Evolutionary conservation across 2,329 filamentous ascomycete species (phyloP).

Genomic region (Cladorrhinum sp.): DNA sequence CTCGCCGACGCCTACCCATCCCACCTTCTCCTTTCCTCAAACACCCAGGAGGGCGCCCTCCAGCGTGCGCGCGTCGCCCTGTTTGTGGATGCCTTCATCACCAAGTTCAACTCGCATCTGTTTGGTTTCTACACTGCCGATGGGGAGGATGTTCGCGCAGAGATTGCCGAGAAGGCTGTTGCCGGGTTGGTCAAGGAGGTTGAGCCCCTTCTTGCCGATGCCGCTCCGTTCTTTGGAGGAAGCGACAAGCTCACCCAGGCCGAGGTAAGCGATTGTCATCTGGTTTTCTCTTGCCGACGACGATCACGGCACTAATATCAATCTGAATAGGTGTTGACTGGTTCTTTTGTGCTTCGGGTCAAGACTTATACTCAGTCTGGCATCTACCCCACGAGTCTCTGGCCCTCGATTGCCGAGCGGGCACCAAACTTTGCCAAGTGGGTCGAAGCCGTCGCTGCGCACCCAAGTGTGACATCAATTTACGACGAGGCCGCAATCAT

Average conservation of each 20-base stretch:
- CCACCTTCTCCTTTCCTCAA: constrained; percentile 58
- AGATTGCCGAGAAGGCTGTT: constrained; percentile 49
- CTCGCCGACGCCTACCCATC: constrained; percentile 66
- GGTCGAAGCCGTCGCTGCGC: constrained; percentile 56
- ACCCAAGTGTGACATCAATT: constrained; percentile 64
- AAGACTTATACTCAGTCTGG: constrained; percentile 43
- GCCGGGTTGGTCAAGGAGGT: constrained; percentile 64
- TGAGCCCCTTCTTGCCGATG: constrained; percentile 61
- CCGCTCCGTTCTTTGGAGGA: constrained; percentile 62
- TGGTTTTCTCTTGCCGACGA: too few relatives aligned
- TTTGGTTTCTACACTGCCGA: constrained; percentile 45
- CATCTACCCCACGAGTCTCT: constrained; percentile 49
- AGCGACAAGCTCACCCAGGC: constrained; percentile 65
- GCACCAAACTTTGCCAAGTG: constrained; percentile 68
- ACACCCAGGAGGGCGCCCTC: constrained; percentile 53
- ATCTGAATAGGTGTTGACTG: constrained; percentile 23
- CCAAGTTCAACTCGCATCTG: constrained; percentile 43
- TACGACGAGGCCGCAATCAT: constrained; percentile 53
- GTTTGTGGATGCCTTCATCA: constrained; percentile 47
- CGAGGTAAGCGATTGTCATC: constrained; percentile 55
- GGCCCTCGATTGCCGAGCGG: constrained; percentile 45
- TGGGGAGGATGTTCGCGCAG: constrained; percentile 48
- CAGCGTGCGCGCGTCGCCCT: constrained; percentile 64
- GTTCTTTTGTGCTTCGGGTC: constrained; percentile 25
- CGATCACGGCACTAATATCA: constrained; percentile 9